Conservation (phyloP, 1,284 basidiomycete genomes). For the Sporisorium scitamineum region DNA sequence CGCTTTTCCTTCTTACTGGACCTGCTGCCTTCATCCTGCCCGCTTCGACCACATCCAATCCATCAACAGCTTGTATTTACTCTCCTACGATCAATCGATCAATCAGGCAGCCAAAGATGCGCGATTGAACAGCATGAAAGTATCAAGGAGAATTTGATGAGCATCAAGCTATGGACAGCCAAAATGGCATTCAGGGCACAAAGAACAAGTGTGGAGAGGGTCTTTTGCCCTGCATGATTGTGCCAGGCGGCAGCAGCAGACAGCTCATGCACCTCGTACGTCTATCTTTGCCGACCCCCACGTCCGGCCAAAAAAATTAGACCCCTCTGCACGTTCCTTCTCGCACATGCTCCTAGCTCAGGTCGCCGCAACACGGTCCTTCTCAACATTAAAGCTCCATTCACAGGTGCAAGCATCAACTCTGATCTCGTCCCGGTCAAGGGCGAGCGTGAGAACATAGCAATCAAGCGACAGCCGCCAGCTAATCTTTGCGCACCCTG, state of each 20-base stretch:
- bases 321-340: slow-evolving; percentile 41
- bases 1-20: not conserved
- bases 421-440: not conserved
- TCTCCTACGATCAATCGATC: not conserved
- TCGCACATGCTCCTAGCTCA: not conserved
- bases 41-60: not conserved
- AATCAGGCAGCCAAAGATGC: not conserved
- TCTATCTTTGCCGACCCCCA: slow-evolving; percentile 22
- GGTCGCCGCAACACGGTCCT: slow-evolving; percentile 10
- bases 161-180: too few relatives aligned
- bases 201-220: not conserved
- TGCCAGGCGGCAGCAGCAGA: slow-evolving; percentile 15
- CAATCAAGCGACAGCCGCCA: not conserved
- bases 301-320: slow-evolving; percentile 18
- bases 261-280: slow-evolving; percentile 12
- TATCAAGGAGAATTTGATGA: too few relatives aligned
- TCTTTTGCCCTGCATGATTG: slow-evolving; percentile 10
- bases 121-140: not conserved
- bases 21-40: not conserved
- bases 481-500: too few relatives aligned
- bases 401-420: not conserved
- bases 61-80: not conserved
- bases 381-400: slow-evolving; percentile 2
- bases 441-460: not conserved
- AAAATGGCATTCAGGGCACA: not conserved